These are phyloP conservation scores for Sambucus nigra DNA, from an alignment of 129 eudicot genomes.

Conservation along the genomic window DNA sequence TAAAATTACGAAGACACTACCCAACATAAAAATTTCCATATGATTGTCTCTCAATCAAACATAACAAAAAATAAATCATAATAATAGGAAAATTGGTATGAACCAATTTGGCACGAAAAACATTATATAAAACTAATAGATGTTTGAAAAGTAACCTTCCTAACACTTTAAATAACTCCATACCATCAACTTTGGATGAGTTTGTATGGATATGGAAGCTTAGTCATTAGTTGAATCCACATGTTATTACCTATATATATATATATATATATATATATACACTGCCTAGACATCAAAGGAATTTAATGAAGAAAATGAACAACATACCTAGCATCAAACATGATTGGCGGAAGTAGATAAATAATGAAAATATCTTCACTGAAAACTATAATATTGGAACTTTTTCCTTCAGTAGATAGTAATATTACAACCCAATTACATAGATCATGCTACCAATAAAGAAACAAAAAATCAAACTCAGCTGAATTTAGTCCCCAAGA, in stretches of 20 bases:
- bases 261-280: too few relatives aligned
- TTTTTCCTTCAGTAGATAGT: conserved; percentile 53
- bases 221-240: background rate
- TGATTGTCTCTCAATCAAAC: too few relatives aligned
- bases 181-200: background rate
- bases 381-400: conserved; percentile 67
- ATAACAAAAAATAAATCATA: too few relatives aligned
- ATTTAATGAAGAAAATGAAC: background rate
- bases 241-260: background rate
- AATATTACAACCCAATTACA: conserved; percentile 69
- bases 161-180: background rate
- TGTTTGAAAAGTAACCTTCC: background rate
- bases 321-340: conserved; percentile 86
- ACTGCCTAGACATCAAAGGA: background rate
- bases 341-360: conserved; percentile 93
- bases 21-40: too few relatives aligned
- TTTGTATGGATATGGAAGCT: background rate
- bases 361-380: conserved; percentile 89
- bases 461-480: background rate
- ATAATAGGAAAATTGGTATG: too few relatives aligned
- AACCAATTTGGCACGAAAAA: too few relatives aligned
- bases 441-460: conserved; percentile 44
- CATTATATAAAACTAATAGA: too few relatives aligned
- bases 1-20: too few relatives aligned
- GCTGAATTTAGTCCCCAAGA: background rate